These are phyloP conservation scores for Fragaria iinumae DNA, from an alignment of 306 rosid species.

Conservation along the genomic window DNA sequence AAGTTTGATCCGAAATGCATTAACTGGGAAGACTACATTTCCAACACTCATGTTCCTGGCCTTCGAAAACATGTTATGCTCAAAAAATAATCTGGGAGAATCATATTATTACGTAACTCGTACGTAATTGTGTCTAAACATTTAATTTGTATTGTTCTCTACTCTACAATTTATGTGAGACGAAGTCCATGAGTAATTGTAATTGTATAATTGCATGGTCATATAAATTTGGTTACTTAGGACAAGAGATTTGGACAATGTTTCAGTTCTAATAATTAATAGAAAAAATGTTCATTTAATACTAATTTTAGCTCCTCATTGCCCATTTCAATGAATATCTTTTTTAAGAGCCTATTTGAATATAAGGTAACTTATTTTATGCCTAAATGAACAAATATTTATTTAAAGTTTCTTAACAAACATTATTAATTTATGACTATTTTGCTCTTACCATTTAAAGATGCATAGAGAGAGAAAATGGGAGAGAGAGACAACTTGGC, in stretches of 20 bases:
- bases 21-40: constrained; percentile 47
- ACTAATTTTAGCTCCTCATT: too few relatives aligned
- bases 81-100: not conserved
- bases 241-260: not conserved
- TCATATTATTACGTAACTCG: not conserved
- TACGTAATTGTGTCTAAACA: not conserved
- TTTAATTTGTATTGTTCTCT: not conserved
- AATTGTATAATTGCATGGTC: not conserved
- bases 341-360: too few relatives aligned
- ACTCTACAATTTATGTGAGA: not conserved
- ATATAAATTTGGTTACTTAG: not conserved
- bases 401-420: too few relatives aligned
- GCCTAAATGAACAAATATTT: too few relatives aligned
- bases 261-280: not conserved
- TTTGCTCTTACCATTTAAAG: too few relatives aligned
- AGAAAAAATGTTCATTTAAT: too few relatives aligned
- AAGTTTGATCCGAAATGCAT: constrained; percentile 36
- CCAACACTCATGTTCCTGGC: constrained; percentile 45
- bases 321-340: too few relatives aligned
- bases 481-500: too few relatives aligned
- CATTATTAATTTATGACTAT: too few relatives aligned
- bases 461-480: too few relatives aligned
- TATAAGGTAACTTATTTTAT: too few relatives aligned
- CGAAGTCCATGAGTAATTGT: not conserved
- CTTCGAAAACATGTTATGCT: constrained; percentile 30